A percentile compares a stretch with the other conserved stretches of the same genome.
Evolutionary conservation across 129 eudicot genomes (phyloP).

Genomic region (Escallonia rubra): DNA sequence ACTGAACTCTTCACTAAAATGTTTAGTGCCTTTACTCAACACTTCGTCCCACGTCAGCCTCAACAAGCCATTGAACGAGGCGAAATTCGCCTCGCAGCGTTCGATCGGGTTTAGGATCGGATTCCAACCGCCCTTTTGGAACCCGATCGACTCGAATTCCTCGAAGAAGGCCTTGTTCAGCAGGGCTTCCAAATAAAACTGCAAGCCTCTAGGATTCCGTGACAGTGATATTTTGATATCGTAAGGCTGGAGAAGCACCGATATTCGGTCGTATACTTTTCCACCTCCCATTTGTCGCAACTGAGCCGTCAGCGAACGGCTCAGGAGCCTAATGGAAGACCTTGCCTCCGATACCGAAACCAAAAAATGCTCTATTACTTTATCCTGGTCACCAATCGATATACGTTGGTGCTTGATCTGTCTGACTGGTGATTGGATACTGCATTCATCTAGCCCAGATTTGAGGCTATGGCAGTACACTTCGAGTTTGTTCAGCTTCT

Average conservation of each 20-base stretch:
- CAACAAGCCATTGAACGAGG: constrained; percentile 38
- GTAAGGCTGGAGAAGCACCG: constrained; percentile 51
- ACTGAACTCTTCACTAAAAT: constrained; percentile 86
- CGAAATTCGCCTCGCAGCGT: constrained; percentile 57
- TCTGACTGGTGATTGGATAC: constrained; percentile 15
- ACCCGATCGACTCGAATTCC: constrained; percentile 66
- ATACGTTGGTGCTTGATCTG: constrained; percentile 24
- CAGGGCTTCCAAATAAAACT: constrained; percentile 63
- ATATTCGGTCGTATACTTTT: constrained; percentile 59
- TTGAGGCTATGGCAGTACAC: constrained; percentile 65
- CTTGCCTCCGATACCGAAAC: constrained; percentile 69
- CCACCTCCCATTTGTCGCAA: constrained; percentile 49
- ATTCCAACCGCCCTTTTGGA: constrained; percentile 34
- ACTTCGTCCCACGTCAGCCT: constrained; percentile 87
- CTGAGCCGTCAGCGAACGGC: constrained; percentile 60
- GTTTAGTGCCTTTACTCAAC: constrained; percentile 76
- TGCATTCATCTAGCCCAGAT: constrained; percentile 78
- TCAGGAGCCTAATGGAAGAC: constrained; percentile 49
- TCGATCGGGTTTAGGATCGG: constrained; percentile 68
- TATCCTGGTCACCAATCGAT: constrained; percentile 41
- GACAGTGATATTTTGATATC: constrained; percentile 59
- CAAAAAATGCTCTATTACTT: constrained; percentile 65
- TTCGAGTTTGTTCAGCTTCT: constrained; percentile 83
- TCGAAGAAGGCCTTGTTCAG: constrained; percentile 55
- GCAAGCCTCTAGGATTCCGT: constrained; percentile 52